Evolutionary conservation across 164 flowering plant species (phyloP).

Genomic region (Chimonanthus salicifolius): DNA sequence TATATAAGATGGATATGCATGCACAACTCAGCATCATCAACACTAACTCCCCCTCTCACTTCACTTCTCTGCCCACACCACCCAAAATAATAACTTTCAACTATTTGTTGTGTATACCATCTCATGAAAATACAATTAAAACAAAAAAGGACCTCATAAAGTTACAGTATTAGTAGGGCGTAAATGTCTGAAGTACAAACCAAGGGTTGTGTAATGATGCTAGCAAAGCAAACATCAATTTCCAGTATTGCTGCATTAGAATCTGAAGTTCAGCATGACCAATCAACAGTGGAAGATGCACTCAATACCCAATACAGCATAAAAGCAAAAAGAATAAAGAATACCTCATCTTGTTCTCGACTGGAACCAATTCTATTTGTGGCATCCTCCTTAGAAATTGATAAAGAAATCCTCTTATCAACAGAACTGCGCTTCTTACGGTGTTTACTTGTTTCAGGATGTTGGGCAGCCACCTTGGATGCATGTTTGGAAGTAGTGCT

Average conservation of each 20-base stretch:
- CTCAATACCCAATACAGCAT: conserved; percentile 3
- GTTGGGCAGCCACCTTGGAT: conserved; percentile 20
- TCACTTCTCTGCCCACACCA: too few species aligned
- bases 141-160: too few species aligned
- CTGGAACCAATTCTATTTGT: conserved; percentile 4
- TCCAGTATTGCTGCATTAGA: conserved; percentile 1
- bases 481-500: conserved; percentile 24
- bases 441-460: conserved; percentile 28
- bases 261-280: neutral
- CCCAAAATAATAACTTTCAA: too few species aligned
- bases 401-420: conserved; percentile 17
- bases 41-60: too few species aligned
- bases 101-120: too few species aligned
- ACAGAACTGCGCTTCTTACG: conserved; percentile 27
- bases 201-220: too few species aligned
- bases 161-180: too few species aligned
- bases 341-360: conserved; percentile 49
- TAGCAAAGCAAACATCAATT: too few species aligned
- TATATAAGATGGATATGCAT: too few species aligned
- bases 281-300: conserved; percentile 2
- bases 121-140: too few species aligned
- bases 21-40: too few species aligned
- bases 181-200: too few species aligned
- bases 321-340: neutral
- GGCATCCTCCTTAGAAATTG: conserved; percentile 27